These are phyloP conservation scores for Cordyceps pruinosa DNA, from an alignment of 2,329 filamentous ascomycete species.

Conservation along the genomic window DNA sequence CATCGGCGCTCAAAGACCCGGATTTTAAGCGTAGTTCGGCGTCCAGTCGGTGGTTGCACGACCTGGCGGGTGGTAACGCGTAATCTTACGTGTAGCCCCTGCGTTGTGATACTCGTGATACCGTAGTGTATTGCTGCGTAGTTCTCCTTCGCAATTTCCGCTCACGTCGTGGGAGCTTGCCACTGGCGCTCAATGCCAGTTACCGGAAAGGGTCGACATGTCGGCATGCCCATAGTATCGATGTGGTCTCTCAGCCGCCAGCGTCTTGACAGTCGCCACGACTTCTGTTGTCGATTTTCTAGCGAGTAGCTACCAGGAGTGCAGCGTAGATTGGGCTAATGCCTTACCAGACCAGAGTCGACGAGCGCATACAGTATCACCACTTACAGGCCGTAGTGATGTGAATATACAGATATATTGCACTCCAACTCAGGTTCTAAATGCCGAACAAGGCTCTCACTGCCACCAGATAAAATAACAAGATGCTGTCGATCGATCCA, in stretches of 20 bases:
- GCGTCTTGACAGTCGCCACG: no score
- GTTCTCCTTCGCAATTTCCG: background rate
- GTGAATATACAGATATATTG: background rate
- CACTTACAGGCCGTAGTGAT: no score
- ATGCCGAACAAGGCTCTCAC: background rate
- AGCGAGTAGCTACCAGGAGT: no score
- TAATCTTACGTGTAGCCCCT: background rate
- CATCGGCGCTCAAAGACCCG: background rate
- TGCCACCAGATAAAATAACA: background rate
- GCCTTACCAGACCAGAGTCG: no score
- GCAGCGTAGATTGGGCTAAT: no score
- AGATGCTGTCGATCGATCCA: background rate
- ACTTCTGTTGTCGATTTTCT: no score
- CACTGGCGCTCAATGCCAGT: no score
- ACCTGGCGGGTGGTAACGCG: background rate
- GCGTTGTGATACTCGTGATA: background rate
- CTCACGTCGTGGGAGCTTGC: no score
- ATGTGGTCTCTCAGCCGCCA: no score
- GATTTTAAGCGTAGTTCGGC: background rate
- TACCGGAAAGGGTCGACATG: no score
- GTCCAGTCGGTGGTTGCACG: background rate
- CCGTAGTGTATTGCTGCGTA: background rate
- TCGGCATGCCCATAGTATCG: no score
- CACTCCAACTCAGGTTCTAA: background rate
- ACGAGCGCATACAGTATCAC: no score